A percentile compares a stretch with the other conserved stretches of the same genome.
Evolutionary conservation across 2,329 filamentous ascomycete genomes (phyloP).

Genomic region (Cryphonectria parasitica): DNA sequence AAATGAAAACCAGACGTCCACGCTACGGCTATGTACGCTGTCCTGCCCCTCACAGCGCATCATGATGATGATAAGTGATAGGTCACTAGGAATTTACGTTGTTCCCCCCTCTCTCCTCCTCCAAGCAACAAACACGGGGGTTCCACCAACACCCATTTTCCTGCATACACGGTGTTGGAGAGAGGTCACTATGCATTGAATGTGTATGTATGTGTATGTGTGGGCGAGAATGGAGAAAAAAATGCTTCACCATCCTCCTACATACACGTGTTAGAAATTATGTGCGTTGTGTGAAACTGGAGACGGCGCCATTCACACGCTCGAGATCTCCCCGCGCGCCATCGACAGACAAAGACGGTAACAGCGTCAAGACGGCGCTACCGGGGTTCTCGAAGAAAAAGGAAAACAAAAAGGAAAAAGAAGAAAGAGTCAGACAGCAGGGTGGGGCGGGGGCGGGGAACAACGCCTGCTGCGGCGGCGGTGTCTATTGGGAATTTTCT

Average conservation of each 20-base stretch:
- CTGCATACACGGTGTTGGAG: too few relatives aligned
- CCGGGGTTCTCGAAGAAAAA: not conserved
- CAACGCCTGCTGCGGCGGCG: not conserved
- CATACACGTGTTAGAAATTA: not conserved
- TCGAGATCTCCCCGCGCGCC: conserved; percentile 20
- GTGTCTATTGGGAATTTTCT: not conserved
- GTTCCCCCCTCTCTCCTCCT: not conserved
- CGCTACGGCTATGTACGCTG: not conserved
- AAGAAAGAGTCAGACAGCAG: not conserved
- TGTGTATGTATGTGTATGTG: not conserved
- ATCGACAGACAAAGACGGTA: conserved; percentile 16
- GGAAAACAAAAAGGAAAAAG: too few relatives aligned
- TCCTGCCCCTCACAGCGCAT: not conserved
- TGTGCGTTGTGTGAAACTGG: not conserved
- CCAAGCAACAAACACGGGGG: too few relatives aligned
- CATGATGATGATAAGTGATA: not conserved
- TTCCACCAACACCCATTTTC: too few relatives aligned
- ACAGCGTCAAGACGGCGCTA: not conserved
- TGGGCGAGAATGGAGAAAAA: too few relatives aligned
- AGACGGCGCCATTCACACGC: not conserved
- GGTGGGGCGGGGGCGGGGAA: not conserved
- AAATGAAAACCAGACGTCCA: not conserved
- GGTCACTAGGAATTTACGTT: not conserved
- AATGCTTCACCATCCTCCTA: not conserved
- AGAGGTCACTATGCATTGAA: not conserved